Evolutionary conservation across 148 eudicot species (phyloP).

Genomic region (Polygonum maritimum): DNA sequence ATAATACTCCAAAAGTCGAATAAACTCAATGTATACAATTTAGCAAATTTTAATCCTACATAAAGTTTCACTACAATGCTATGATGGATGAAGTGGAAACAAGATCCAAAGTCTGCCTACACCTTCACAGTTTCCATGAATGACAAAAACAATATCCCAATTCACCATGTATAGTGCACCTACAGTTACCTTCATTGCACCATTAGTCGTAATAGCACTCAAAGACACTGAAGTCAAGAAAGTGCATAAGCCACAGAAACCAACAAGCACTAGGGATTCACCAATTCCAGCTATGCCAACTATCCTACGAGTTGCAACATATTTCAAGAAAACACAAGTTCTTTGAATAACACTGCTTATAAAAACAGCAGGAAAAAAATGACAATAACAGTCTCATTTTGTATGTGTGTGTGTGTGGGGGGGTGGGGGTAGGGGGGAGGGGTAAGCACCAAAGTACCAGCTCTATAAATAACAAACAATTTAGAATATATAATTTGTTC

Average conservation of each 20-base stretch:
- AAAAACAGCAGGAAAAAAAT: neutral
- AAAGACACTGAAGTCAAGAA: conserved; percentile 87
- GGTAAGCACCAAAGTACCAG: conserved; percentile 3
- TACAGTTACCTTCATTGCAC: conserved; percentile 89
- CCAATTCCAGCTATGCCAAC: conserved; percentile 99
- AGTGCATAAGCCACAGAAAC: conserved; percentile 89
- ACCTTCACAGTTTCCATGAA: neutral
- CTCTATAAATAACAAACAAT: neutral
- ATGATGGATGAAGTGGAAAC: too few species aligned
- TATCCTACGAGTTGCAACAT: conserved; percentile 57
- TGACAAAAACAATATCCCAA: neutral
- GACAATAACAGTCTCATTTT: neutral
- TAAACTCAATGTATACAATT: neutral
- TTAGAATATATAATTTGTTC: neutral
- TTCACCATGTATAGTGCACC: neutral
- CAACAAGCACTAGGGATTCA: conserved; percentile 64
- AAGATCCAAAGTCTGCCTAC: neutral
- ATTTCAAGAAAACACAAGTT: conserved; percentile 9
- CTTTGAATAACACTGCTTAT: neutral
- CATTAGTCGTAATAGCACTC: conserved; percentile 99
- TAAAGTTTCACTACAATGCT: too few species aligned
- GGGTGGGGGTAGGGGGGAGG: too few species aligned
- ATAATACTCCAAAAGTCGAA: neutral
- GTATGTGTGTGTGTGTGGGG: too few species aligned
- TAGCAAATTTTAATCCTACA: too few species aligned